Evolutionary conservation across 2,329 filamentous ascomycete species (phyloP).

Genomic region (Cytospora leucostoma): DNA sequence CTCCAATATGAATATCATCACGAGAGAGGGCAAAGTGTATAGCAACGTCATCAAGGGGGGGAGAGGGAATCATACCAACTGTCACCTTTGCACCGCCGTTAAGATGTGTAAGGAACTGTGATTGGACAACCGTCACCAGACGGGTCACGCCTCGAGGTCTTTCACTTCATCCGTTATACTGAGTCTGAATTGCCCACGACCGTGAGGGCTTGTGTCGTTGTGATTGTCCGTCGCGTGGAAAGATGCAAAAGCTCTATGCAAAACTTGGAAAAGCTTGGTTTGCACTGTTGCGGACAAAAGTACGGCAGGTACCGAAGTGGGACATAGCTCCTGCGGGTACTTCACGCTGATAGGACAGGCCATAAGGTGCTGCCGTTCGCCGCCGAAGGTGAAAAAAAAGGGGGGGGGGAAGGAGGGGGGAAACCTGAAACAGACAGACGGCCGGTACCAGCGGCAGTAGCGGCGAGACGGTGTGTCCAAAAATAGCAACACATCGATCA

Average conservation of each 20-base stretch:
- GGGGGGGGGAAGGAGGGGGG: conserved; percentile 3
- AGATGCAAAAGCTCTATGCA: not conserved
- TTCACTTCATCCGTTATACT: conserved; percentile 27
- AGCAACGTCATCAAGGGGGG: not conserved
- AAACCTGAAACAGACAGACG: conserved; percentile 17
- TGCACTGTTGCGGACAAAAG: not conserved
- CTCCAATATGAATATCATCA: conserved; percentile 71
- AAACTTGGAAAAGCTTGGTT: not conserved
- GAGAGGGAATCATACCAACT: conserved; percentile 10
- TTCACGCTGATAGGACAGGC: conserved; percentile 1
- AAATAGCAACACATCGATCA: conserved; percentile 13
- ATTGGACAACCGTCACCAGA: conserved; percentile 22
- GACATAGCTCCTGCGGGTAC: not conserved
- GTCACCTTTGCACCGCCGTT: not conserved
- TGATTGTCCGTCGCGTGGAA: conserved; percentile 4
- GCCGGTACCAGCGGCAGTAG: not conserved
- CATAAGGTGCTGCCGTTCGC: conserved; percentile 11
- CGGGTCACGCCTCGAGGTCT: conserved; percentile 17
- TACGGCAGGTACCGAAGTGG: not conserved
- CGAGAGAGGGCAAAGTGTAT: not conserved
- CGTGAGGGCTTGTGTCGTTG: conserved; percentile 10
- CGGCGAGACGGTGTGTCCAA: conserved; percentile 10
- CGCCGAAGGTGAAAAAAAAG: conserved; percentile 3
- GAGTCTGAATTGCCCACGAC: conserved; percentile 1
- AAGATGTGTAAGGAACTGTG: not conserved